Evolutionary conservation across 2,329 filamentous ascomycete genomes (phyloP).

Genomic region (Corniculantispora saksenae): DNA sequence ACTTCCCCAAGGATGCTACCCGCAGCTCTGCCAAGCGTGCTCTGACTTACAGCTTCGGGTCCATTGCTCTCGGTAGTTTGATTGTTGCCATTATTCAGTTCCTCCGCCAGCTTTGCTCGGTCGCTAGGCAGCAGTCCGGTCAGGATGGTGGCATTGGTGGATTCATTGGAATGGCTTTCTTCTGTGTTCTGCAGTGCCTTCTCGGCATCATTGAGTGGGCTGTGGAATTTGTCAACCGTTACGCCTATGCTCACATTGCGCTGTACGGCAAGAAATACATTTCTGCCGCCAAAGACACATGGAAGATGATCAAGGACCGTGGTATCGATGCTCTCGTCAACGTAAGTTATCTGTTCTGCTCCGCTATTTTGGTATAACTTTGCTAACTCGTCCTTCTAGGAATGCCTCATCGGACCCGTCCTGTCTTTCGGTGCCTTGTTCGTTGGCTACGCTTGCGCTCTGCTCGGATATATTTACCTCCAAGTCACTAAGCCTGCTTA

Average conservation of each 20-base stretch:
- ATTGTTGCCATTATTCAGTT: conserved; percentile 86
- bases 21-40: conserved; percentile 80
- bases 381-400: conserved; percentile 38
- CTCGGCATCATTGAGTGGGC: conserved; percentile 81
- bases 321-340: conserved; percentile 90
- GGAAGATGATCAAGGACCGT: conserved; percentile 87
- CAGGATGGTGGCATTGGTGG: conserved; percentile 75
- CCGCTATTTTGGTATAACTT: not conserved
- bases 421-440: conserved; percentile 78
- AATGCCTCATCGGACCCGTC: conserved; percentile 77
- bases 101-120: conserved; percentile 76
- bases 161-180: conserved; percentile 63
- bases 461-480: conserved; percentile 86
- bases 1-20: conserved; percentile 76
- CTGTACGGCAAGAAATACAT: conserved; percentile 90
- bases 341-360: conserved; percentile 30
- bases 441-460: conserved; percentile 77
- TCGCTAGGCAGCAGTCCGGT: conserved; percentile 64
- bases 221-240: conserved; percentile 85
- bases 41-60: conserved; percentile 89
- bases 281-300: conserved; percentile 83
- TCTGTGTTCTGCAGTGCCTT: conserved; percentile 76
- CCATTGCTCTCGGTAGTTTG: conserved; percentile 82
- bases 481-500: conserved; percentile 78
- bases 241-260: conserved; percentile 90